Conservation (phyloP, 768 basidiomycete genomes). For the Termitomyces titanicus region DNA sequence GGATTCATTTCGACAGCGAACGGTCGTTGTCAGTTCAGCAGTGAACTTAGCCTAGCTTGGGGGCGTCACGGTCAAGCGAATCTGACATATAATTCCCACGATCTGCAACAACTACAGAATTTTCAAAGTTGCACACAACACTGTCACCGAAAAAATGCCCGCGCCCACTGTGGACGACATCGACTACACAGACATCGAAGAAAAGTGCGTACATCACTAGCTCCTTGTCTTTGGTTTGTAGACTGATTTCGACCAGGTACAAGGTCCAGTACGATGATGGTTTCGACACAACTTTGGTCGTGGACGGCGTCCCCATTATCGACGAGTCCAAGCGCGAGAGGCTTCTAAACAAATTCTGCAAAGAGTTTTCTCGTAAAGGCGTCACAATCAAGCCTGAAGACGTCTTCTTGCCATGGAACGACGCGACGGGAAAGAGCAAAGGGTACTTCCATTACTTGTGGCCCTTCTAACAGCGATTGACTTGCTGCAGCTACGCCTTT, state of each 20-base stretch:
- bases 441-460: conserved; percentile 54
- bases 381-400: conserved; percentile 70
- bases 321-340: conserved; percentile 82
- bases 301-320: conserved; percentile 90
- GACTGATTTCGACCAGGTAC: conserved; percentile 52
- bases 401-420: conserved; percentile 88
- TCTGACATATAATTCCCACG: conserved; percentile 11
- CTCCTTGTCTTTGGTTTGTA: neutral
- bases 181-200: conserved; percentile 87
- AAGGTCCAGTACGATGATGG: conserved; percentile 79
- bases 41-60: neutral
- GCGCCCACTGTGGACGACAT: conserved; percentile 59
- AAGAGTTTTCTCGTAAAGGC: conserved; percentile 83
- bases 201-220: conserved; percentile 50
- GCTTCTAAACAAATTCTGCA: conserved; percentile 75
- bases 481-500: conserved; percentile 65
- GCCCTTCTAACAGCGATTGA: neutral
- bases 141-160: conserved; percentile 37
- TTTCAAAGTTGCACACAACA: neutral
- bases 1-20: conserved; percentile 19
- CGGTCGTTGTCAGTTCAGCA: neutral
- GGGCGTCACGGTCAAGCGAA: neutral
- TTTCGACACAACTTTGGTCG: conserved; percentile 87
- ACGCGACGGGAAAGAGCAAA: conserved; percentile 79
- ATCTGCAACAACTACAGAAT: neutral